Percentiles rank a stretch among this genome's conserved stretches.
Evolutionary conservation across 257 asterid species (phyloP).

Genomic region (Solanum etuberosum): DNA sequence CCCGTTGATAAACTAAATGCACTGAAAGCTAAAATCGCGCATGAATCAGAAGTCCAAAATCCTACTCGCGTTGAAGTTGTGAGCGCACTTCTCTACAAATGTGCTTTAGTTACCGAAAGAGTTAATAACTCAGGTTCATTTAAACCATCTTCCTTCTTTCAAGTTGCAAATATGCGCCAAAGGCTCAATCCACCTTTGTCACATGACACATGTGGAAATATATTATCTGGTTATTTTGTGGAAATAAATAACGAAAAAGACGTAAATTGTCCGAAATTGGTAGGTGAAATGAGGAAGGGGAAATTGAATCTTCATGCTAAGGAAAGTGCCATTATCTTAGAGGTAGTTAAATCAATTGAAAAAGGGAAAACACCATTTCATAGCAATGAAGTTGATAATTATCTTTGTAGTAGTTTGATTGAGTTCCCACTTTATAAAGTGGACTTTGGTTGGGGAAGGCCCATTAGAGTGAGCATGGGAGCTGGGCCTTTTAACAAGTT

Average conservation of each 20-base stretch:
- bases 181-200: background rate
- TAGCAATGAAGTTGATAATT: background rate
- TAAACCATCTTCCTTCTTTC: background rate
- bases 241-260: background rate
- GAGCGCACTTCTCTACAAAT: background rate
- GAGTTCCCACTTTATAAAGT: background rate
- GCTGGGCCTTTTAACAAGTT: too few relatives aligned
- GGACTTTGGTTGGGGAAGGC: too few relatives aligned
- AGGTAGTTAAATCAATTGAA: background rate
- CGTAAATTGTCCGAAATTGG: background rate
- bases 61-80: slow-evolving; percentile 1
- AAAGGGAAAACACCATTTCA: background rate
- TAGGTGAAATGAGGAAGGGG: background rate
- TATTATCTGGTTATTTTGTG: background rate
- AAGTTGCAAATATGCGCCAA: background rate
- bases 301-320: background rate
- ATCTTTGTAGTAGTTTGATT: background rate
- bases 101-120: background rate
- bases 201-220: background rate
- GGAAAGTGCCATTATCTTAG: background rate
- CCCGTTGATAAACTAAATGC: background rate
- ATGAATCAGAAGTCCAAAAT: background rate
- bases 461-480: too few relatives aligned
- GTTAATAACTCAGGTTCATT: background rate
- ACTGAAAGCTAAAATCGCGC: background rate